Percentiles rank a stretch among this genome's conserved stretches.
phyloP scores from a whole-genome alignment of 2,329 filamentous ascomycete species.

The Fusarium sulawesiense region DNA sequence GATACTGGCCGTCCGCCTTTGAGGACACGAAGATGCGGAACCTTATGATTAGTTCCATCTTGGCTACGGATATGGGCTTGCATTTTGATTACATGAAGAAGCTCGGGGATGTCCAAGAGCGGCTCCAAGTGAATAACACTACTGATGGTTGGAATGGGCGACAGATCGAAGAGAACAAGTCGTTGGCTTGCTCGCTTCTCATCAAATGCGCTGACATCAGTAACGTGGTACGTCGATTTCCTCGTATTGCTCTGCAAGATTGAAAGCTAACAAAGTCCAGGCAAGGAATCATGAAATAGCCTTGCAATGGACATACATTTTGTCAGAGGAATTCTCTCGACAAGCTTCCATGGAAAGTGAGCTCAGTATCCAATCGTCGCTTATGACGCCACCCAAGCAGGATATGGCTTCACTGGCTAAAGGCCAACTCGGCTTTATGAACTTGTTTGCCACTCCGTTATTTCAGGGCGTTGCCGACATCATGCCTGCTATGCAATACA shows the following conservation, averaged over 20 bases:
- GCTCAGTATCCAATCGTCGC: constrained; percentile 85
- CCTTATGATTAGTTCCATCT: constrained; percentile 96
- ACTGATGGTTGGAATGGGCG: constrained; percentile 82
- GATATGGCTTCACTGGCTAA: constrained; percentile 85
- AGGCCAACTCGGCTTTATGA: constrained; percentile 96
- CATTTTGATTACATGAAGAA: constrained; percentile 98
- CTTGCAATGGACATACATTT: constrained; percentile 87
- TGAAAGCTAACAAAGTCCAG: constrained; percentile 58
- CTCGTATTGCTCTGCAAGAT: background rate
- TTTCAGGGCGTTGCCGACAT: constrained; percentile 90
- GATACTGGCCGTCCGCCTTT: constrained; percentile 89
- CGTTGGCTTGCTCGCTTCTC: constrained; percentile 86
- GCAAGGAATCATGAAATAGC: constrained; percentile 86
- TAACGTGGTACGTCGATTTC: constrained; percentile 80
- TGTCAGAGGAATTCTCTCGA: constrained; percentile 95
- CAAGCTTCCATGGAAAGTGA: constrained; percentile 93
- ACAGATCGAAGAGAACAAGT: constrained; percentile 78
- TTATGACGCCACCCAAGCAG: constrained; percentile 86
- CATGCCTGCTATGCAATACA: constrained; percentile 85
- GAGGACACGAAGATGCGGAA: constrained; percentile 82
- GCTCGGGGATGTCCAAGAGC: constrained; percentile 82
- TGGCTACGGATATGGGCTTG: constrained; percentile 96
- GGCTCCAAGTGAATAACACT: constrained; percentile 73
- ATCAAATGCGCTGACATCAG: constrained; percentile 99
- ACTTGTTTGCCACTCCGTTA: constrained; percentile 90